A percentile compares a stretch with the other conserved stretches of the same genome.
These are phyloP conservation scores for Fraxinus latifolia DNA, from an alignment of 305 asterid species.

Conservation along the genomic window DNA sequence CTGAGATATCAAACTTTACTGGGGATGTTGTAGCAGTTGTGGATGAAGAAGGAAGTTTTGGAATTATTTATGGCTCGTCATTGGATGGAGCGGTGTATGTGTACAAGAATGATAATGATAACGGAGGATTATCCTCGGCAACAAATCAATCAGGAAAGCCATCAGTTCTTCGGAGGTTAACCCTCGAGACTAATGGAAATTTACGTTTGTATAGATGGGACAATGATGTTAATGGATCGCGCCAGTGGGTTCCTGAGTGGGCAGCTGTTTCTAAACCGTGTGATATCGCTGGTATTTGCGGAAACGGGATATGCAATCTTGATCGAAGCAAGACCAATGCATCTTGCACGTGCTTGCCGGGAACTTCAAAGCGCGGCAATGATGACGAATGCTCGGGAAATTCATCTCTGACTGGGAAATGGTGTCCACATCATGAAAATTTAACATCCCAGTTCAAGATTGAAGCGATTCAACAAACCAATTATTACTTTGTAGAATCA, in stretches of 20 bases:
- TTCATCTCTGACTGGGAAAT: slow-evolving; percentile 46
- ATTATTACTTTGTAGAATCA: slow-evolving; percentile 61
- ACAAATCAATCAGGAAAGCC: slow-evolving; percentile 44
- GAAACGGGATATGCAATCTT: slow-evolving; percentile 62
- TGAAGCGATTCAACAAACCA: slow-evolving; percentile 48
- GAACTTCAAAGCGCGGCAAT: slow-evolving; percentile 29
- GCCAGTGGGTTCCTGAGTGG: slow-evolving; percentile 86
- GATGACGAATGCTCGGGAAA: slow-evolving; percentile 34
- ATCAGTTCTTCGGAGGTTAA: slow-evolving; percentile 43
- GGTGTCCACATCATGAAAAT: slow-evolving; percentile 45
- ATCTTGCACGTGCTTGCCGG: slow-evolving; percentile 66
- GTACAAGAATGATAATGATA: slow-evolving; percentile 64
- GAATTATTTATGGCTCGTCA: slow-evolving; percentile 66
- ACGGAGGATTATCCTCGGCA: slow-evolving; percentile 44
- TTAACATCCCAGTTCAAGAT: slow-evolving; percentile 45
- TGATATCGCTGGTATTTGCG: slow-evolving; percentile 72
- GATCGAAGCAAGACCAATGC: slow-evolving; percentile 67
- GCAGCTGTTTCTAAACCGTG: slow-evolving; percentile 85
- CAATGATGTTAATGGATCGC: slow-evolving; percentile 66
- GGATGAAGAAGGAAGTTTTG: slow-evolving; percentile 71
- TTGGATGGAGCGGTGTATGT: slow-evolving; percentile 73
- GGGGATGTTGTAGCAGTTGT: slow-evolving; percentile 67
- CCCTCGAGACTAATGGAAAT: slow-evolving; percentile 68
- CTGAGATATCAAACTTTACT: slow-evolving; percentile 74
- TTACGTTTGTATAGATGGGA: slow-evolving; percentile 77